Percentiles rank a stretch among this genome's conserved stretches.
Conservation (phyloP, 2,329 filamentous ascomycete genomes). For the Fusarium sp. region DNA sequence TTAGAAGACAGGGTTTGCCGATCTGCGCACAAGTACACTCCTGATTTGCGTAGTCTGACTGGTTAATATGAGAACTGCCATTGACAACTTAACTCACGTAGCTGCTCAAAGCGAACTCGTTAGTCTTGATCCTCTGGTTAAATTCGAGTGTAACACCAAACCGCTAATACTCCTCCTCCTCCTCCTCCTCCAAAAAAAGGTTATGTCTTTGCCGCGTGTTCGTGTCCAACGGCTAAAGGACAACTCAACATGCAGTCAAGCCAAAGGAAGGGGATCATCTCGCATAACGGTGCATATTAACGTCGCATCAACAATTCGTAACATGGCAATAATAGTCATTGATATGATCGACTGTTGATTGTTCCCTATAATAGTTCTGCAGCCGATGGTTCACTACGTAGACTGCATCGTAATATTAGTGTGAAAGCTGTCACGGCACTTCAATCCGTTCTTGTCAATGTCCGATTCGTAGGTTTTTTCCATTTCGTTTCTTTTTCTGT, state of each 20-base stretch:
- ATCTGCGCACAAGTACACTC: conserved; percentile 9
- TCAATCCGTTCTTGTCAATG: conserved; percentile 13
- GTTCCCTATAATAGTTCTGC: conserved; percentile 23
- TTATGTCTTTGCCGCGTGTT: conserved; percentile 32
- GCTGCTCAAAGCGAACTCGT: neutral
- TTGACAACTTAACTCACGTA: neutral
- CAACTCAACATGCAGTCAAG: conserved; percentile 10
- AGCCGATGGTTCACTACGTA: conserved; percentile 7
- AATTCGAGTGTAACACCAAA: conserved; percentile 21
- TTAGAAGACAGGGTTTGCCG: conserved; percentile 8
- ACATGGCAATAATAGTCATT: conserved; percentile 20
- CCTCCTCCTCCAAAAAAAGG: conserved; percentile 5
- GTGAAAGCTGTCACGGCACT: conserved; percentile 18
- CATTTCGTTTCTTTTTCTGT: conserved; percentile 10
- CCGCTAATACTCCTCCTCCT: conserved; percentile 6
- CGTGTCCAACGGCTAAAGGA: conserved; percentile 39
- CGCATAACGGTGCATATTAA: conserved; percentile 30
- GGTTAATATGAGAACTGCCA: no score
- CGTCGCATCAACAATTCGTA: conserved; percentile 20
- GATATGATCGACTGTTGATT: conserved; percentile 29
- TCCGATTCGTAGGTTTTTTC: conserved; percentile 15
- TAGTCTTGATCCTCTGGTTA: conserved; percentile 10
- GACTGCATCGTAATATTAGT: neutral
- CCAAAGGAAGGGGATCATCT: conserved; percentile 26
- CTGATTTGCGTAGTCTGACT: no score